A percentile compares a stretch with the other conserved stretches of the same genome.
Conservation (phyloP, 768 basidiomycete species). For the Rhodotorula taiwanensis region DNA sequence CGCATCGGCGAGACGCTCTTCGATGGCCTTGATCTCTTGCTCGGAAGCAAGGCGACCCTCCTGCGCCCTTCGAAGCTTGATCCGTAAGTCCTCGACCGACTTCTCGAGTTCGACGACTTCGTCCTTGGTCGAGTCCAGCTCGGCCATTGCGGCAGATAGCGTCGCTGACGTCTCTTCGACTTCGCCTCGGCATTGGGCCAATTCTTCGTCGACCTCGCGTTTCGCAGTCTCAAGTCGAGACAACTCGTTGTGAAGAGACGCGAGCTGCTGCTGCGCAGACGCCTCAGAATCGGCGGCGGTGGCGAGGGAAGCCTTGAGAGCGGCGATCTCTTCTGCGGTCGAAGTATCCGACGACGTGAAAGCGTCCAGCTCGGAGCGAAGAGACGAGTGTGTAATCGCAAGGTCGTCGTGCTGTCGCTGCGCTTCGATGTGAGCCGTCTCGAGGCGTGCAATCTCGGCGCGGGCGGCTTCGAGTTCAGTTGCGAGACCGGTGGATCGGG, state of each 20-base stretch:
- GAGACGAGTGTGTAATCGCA: slow-evolving; percentile 7
- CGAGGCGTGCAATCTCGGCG: slow-evolving; percentile 20
- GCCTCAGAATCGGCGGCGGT: slow-evolving; percentile 15
- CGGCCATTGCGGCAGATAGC: slow-evolving; percentile 15
- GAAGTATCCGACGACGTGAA: slow-evolving; percentile 12
- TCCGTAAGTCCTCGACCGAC: slow-evolving; percentile 4
- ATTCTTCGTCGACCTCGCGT: slow-evolving; percentile 20
- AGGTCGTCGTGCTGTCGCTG: slow-evolving; percentile 19
- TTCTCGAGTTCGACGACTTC: slow-evolving; percentile 17
- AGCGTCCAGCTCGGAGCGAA: slow-evolving; percentile 15
- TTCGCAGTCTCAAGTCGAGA: slow-evolving; percentile 6
- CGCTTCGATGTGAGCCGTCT: neutral
- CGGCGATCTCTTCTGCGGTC: slow-evolving; percentile 13
- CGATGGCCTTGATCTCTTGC: neutral
- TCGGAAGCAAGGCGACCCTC: slow-evolving; percentile 1
- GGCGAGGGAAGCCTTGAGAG: slow-evolving; percentile 21
- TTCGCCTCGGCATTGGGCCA: slow-evolving; percentile 20
- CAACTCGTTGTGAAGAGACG: slow-evolving; percentile 5
- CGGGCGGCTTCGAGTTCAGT: slow-evolving; percentile 16
- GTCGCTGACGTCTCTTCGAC: slow-evolving; percentile 27
- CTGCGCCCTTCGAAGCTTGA: neutral
- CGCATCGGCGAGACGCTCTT: too few species aligned
- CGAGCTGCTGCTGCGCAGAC: slow-evolving; percentile 7
- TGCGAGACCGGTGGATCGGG: slow-evolving; percentile 19
- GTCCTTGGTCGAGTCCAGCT: slow-evolving; percentile 25